These are phyloP conservation scores for Mycena sp. DNA, from an alignment of 1,284 basidiomycete genomes.

Conservation along the genomic window DNA sequence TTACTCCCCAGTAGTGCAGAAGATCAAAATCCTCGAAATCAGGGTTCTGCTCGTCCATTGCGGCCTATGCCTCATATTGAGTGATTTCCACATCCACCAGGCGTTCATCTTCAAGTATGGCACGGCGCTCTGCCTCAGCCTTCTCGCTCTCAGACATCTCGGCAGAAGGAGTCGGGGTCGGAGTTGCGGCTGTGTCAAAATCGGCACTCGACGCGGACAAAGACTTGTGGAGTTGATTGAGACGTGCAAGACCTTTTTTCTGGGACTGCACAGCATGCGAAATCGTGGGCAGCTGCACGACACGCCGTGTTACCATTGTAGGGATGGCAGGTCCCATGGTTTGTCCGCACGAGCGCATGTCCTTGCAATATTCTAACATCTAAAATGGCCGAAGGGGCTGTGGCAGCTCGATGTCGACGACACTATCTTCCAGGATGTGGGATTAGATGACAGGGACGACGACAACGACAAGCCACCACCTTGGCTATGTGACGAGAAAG, in stretches of 20 bases:
- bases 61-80: neutral
- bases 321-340: neutral
- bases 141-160: neutral
- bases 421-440: no score
- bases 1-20: slow-evolving; percentile 1
- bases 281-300: neutral
- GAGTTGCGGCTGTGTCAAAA: neutral
- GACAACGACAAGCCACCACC: no score
- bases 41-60: neutral
- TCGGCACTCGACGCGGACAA: neutral
- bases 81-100: neutral
- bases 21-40: slow-evolving; percentile 11
- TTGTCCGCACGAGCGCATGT: neutral
- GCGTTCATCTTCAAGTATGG: neutral
- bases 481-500: no score
- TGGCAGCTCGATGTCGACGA: no score
- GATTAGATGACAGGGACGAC: no score
- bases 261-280: neutral
- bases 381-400: no score
- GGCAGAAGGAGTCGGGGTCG: neutral
- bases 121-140: neutral
- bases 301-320: neutral
- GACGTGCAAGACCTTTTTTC: neutral
- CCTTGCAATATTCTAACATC: slow-evolving; percentile 6
- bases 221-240: neutral